These are phyloP conservation scores for Schizonepeta tenuifolia DNA, from an alignment of 257 asterid genomes.

Conservation along the genomic window DNA sequence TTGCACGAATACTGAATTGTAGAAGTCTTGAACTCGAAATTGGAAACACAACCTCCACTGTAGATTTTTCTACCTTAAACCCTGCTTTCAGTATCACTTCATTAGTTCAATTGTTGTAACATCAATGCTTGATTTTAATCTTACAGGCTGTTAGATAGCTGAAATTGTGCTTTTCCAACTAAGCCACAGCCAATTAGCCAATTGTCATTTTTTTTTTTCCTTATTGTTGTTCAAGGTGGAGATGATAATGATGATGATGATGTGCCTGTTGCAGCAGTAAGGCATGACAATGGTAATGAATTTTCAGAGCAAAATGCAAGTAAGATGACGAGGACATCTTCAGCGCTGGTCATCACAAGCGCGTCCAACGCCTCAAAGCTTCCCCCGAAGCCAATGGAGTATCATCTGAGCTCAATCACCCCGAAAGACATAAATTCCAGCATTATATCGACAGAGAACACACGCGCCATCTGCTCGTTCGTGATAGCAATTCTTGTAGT, in stretches of 20 bases:
- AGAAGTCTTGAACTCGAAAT: too few relatives aligned
- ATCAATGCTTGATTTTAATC: slow-evolving; percentile 2
- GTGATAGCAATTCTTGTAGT: slow-evolving; percentile 65
- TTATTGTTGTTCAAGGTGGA: slow-evolving; percentile 32
- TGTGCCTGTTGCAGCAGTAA: too few relatives aligned
- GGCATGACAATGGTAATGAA: not conserved
- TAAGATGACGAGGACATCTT: not conserved
- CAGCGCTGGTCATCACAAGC: slow-evolving; percentile 28
- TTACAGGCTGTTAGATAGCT: not conserved
- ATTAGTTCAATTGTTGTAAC: not conserved
- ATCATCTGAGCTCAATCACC: slow-evolving; percentile 37
- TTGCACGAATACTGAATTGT: too few relatives aligned
- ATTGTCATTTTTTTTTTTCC: too few relatives aligned
- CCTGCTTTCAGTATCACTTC: too few relatives aligned
- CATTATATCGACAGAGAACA: slow-evolving; percentile 62
- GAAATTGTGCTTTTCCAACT: not conserved
- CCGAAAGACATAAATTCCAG: slow-evolving; percentile 54
- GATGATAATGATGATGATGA: slow-evolving; percentile 6
- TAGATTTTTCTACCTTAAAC: too few relatives aligned
- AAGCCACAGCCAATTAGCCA: not conserved
- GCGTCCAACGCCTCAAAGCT: not conserved
- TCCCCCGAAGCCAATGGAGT: slow-evolving; percentile 30
- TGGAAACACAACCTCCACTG: too few relatives aligned
- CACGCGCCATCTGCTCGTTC: slow-evolving; percentile 58
- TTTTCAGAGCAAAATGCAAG: not conserved